Conservation (phyloP, 371 early-diverging fungal genomes). For the Thermomucor indicae-seudaticae region DNA sequence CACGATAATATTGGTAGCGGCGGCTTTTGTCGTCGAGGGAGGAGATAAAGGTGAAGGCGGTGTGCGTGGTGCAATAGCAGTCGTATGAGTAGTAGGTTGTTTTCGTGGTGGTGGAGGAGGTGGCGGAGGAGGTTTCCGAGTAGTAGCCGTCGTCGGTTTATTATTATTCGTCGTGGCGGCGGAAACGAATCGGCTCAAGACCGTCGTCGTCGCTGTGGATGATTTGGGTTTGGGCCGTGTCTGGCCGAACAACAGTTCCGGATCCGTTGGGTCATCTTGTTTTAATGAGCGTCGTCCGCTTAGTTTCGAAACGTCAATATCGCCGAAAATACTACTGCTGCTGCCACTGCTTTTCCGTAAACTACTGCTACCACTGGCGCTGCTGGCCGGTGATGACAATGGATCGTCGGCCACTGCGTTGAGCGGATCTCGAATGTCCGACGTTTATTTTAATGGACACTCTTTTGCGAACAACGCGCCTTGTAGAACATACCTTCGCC, state of each 20-base stretch:
- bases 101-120: conserved; percentile 8
- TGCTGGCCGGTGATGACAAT: background rate
- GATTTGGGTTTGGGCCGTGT: no score
- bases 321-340: conserved; percentile 42
- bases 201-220: no score
- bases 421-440: conserved; percentile 25
- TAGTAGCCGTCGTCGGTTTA: background rate
- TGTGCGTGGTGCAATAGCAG: conserved; percentile 1
- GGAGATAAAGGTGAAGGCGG: conserved; percentile 8
- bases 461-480: background rate
- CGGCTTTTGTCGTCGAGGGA: background rate
- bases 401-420: conserved; percentile 17
- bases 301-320: conserved; percentile 41
- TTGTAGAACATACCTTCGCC: conserved; percentile 34
- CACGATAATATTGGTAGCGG: conserved; percentile 9
- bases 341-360: no score
- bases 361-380: background rate
- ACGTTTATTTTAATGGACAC: background rate
- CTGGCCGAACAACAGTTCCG: no score
- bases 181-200: no score
- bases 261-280: no score
- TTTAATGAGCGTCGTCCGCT: conserved; percentile 10
- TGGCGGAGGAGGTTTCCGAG: conserved; percentile 2
- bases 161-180: no score
- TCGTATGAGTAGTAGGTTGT: background rate